Base-by-base conservation (phyloP, 208 protist genomes). In the Polymyxa betae region DNA sequence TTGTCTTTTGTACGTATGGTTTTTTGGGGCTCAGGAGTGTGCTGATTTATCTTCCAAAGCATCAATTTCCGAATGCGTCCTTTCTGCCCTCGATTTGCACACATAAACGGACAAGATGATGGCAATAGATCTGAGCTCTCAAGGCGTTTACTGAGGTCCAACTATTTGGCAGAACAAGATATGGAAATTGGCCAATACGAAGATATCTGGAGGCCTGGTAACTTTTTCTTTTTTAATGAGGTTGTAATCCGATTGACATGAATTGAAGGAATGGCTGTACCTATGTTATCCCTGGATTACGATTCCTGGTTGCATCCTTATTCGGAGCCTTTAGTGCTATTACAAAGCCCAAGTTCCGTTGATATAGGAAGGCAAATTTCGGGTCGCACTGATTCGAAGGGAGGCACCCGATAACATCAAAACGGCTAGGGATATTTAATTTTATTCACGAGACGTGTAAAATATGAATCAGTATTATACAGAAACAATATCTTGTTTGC, bases 281-380 rank as follows among this genome's bases (percentile, higher is more conserved):
- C 72, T 20, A 45, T 82, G 72, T 5, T 82, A 20, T 40, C 5
- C 12, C 10, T 82, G 12, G 72, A 82, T 45, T 82, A 82, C n/a
- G 72, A 5, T 35, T 45, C 72, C 5, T 82, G 72, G 72, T 82
- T 82, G 72, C 72, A 82, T 43, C 72, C 72, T 5, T 82, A 82
- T n/a, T 82, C 72, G n/a, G 72, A 82, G n/a, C 35, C 72, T 43
- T 43, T 82, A 12, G n/a, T 82, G 12, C 5, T 82, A 20, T 38
- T 82, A 5, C 16, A 82, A 5, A 43, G n/a, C n/a, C 72, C 72
- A n/a, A 82, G 10, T 5, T 38, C 40, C 5, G n/a, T 82, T n/a
- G 72, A 82, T n/a, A 82, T 82, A 5, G 72, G 72, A 20, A 35
- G 72, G 16, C 35, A 82, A 43, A 5, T 82, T n/a, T 24, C 49